Base-by-base conservation (phyloP, 805 yeast species). In the Wickerhamiella slavikovae region DNA sequence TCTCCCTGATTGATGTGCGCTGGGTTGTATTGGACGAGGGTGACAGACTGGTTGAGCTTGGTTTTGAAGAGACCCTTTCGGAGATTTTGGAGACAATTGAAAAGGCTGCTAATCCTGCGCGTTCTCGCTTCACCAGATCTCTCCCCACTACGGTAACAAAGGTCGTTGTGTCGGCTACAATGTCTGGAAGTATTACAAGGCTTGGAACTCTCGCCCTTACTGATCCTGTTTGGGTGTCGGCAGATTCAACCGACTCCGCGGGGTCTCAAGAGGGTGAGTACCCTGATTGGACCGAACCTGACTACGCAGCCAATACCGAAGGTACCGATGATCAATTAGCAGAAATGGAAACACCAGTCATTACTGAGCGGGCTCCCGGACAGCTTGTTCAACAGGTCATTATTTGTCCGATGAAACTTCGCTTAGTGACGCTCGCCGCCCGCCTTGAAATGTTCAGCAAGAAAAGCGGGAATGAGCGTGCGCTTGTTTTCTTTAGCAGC, bases 21-120 rank as follows among this genome's bases (percentile, higher is more conserved):
- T 89, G 82, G 64, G 64, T 85, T n/a, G 72, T 89, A 8, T 49
- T 89, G 38, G 99, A 89, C 55, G 99, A 89, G 60, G 98, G 96
- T 51, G 99, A 89, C 55, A 67, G 83, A 39, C 63, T 89, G 42
- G 79, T 85, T 68, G 99, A 89, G 43, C 59, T 91, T 34, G 99
- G 99, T 1, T 89, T 89, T 48, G 94, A 89, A 51, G 95, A 89
- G 48, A 77, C 94, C 1, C 70, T 89, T 34, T 62, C 78, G 11
- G 68, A 73, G 37, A 80, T 85, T 38, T 58, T 91, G 29, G 57
- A 58, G 17, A 60, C 64, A 31, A 62, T 83, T 27, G 62, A 70
- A 15, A 53, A 54, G 17, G 39, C 44, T 18, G 60, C 64, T 12
- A 52, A 51, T 25, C 53, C 73, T 10, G 49, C 54, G 6, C 47